Percentiles rank a stretch among this genome's conserved stretches.
Evolutionary conservation across 2,329 filamentous ascomycete genomes (phyloP).

Genomic region (Lanzia echinophila): DNA sequence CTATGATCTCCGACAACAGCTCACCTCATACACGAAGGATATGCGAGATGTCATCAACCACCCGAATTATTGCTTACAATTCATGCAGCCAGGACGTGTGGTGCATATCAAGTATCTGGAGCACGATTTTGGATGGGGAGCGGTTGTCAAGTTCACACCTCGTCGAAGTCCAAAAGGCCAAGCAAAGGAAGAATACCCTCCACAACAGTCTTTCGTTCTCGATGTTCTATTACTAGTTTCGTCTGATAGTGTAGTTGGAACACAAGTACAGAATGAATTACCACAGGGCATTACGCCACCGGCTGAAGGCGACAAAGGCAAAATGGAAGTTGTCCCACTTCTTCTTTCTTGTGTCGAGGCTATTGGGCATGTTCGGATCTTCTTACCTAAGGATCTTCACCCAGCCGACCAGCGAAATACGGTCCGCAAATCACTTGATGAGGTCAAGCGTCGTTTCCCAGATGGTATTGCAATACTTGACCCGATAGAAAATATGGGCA

Average conservation of each 20-base stretch:
- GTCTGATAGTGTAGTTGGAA: slow-evolving; percentile 43
- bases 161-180: slow-evolving; percentile 61
- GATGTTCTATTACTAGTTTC: slow-evolving; percentile 70
- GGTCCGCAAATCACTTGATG: slow-evolving; percentile 61
- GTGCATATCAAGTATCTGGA: slow-evolving; percentile 77
- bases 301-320: slow-evolving; percentile 54
- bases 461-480: slow-evolving; percentile 87
- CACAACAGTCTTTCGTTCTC: slow-evolving; percentile 74
- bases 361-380: slow-evolving; percentile 77
- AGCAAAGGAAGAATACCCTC: slow-evolving; percentile 57
- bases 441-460: slow-evolving; percentile 81
- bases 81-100: slow-evolving; percentile 79
- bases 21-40: slow-evolving; percentile 77
- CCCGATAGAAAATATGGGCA: slow-evolving; percentile 93
- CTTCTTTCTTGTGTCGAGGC: slow-evolving; percentile 78
- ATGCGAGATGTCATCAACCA: slow-evolving; percentile 90
- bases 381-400: slow-evolving; percentile 71
- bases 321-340: slow-evolving; percentile 79
- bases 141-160: slow-evolving; percentile 66
- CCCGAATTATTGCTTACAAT: slow-evolving; percentile 77
- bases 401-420: slow-evolving; percentile 61
- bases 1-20: slow-evolving; percentile 79
- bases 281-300: slow-evolving; percentile 56
- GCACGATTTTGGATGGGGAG: slow-evolving; percentile 90
- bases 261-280: slow-evolving; percentile 57